Evolutionary conservation across 495 filamentous ascomycete genomes (phyloP).

Genomic region (Cetradonia linearis): DNA sequence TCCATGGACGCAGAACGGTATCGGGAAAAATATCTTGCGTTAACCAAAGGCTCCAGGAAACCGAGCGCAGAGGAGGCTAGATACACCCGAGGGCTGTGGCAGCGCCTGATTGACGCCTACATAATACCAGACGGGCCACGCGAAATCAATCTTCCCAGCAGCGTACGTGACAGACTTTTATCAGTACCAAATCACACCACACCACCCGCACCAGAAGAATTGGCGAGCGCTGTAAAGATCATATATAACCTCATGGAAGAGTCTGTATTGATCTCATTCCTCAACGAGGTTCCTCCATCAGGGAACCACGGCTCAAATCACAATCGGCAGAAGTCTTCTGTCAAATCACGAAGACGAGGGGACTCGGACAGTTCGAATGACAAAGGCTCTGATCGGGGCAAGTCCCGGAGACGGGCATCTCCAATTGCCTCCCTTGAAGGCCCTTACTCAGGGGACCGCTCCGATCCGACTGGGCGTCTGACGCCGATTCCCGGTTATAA

Average conservation of each 20-base stretch:
- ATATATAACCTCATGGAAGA: conserved; percentile 97
- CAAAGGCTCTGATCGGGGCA: conserved; percentile 21
- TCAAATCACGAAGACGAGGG: conserved; percentile 23
- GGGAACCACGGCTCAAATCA: conserved; percentile 30
- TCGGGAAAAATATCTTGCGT: conserved; percentile 55
- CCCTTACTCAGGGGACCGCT: conserved; percentile 22
- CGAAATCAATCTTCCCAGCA: conserved; percentile 85
- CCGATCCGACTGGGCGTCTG: conserved; percentile 24
- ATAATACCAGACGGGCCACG: conserved; percentile 53
- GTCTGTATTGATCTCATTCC: conserved; percentile 75
- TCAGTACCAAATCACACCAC: conserved; percentile 45
- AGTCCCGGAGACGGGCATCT: conserved; percentile 35
- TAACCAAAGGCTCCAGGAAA: conserved; percentile 37
- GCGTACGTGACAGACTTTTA: conserved; percentile 73
- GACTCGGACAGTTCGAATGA: conserved; percentile 27
- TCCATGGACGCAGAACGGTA: conserved; percentile 94
- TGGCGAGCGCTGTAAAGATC: conserved; percentile 84
- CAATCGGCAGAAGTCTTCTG: conserved; percentile 26
- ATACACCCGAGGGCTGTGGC: conserved; percentile 66
- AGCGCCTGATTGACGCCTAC: conserved; percentile 45
- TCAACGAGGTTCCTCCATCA: conserved; percentile 45
- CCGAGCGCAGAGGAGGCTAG: conserved; percentile 49
- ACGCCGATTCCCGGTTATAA: conserved; percentile 29
- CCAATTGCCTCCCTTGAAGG: conserved; percentile 36
- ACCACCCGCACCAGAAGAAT: conserved; percentile 65